Percentiles rank a stretch among this genome's conserved stretches.
These are phyloP conservation scores for Yarrowia keelungensis DNA, from an alignment of 805 yeast species.

Conservation along the genomic window DNA sequence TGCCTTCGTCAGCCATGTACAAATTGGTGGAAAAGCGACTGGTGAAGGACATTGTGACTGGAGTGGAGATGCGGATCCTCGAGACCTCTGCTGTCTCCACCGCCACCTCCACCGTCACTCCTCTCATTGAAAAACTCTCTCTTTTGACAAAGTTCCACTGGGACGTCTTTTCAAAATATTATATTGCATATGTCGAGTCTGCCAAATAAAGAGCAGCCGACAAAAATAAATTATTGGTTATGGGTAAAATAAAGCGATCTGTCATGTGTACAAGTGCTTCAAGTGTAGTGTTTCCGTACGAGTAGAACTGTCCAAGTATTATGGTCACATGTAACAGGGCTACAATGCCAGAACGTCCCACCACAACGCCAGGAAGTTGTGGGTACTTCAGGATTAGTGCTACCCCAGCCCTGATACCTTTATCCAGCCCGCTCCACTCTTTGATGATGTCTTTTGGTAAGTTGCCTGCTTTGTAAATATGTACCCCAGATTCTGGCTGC, in stretches of 20 bases:
- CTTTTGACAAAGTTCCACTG: conserved; percentile 79
- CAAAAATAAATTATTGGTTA: conserved; percentile 35
- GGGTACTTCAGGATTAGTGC: no score
- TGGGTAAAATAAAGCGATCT: conserved; percentile 2
- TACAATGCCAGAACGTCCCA: no score
- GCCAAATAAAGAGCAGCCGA: conserved; percentile 15
- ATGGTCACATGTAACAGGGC: no score
- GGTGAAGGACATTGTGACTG: conserved; percentile 40
- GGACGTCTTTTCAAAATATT: conserved; percentile 80
- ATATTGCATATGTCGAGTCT: conserved; percentile 50
- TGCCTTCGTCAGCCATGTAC: conserved; percentile 79
- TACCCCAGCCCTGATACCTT: no score
- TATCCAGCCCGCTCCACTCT: no score
- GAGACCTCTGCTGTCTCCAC: conserved; percentile 36
- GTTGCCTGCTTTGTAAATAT: background rate
- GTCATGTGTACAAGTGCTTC: no score
- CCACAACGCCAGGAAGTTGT: background rate
- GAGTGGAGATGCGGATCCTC: conserved; percentile 17
- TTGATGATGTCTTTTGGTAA: no score
- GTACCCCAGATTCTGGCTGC: conserved; percentile 23
- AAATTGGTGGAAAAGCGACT: conserved; percentile 71
- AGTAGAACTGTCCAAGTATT: no score
- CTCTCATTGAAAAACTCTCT: conserved; percentile 51
- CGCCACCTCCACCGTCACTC: conserved; percentile 41
- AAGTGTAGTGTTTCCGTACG: no score